Percentiles rank a stretch among this genome's conserved stretches.
These are phyloP conservation scores for Acanthamoeba quina DNA, from an alignment of 208 protist genomes.

Conservation along the genomic window DNA sequence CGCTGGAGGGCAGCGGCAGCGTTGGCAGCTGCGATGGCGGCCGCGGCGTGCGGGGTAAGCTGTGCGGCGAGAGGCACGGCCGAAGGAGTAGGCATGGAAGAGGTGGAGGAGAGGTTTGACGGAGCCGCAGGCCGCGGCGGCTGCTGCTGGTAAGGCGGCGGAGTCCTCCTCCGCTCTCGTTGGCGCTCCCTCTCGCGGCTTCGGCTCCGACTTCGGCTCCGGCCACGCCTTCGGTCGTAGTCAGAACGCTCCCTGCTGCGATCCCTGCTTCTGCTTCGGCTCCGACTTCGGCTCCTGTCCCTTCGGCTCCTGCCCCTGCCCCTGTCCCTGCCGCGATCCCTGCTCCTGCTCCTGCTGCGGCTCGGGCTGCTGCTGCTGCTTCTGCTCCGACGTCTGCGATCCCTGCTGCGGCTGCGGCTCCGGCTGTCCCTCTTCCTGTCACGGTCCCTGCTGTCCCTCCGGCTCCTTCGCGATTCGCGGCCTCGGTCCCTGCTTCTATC, in stretches of 20 bases:
- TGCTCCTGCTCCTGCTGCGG: slow-evolving; percentile 3
- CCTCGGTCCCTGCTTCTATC: background rate
- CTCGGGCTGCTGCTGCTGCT: background rate
- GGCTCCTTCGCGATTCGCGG: background rate
- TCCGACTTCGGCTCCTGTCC: background rate
- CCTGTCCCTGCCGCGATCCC: background rate
- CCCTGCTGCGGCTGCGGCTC: background rate
- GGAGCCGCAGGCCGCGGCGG: background rate
- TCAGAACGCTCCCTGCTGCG: background rate
- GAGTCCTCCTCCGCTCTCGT: background rate
- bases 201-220: background rate
- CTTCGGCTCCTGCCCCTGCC: background rate
- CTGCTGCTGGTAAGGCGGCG: background rate
- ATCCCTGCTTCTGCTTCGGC: background rate
- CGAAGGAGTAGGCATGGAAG: background rate
- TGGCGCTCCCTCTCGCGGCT: background rate
- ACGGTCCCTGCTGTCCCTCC: background rate
- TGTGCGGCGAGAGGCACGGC: background rate
- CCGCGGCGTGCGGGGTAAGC: background rate
- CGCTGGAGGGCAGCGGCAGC: background rate
- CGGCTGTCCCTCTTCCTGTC: background rate
- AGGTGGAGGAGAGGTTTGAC: background rate
- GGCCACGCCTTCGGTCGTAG: slow-evolving; percentile 9
- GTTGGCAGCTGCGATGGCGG: too few species aligned
- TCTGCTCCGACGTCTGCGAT: background rate